Evolutionary conservation across 495 filamentous ascomycete species (phyloP).

Genomic region (Bombardia bombarda): DNA sequence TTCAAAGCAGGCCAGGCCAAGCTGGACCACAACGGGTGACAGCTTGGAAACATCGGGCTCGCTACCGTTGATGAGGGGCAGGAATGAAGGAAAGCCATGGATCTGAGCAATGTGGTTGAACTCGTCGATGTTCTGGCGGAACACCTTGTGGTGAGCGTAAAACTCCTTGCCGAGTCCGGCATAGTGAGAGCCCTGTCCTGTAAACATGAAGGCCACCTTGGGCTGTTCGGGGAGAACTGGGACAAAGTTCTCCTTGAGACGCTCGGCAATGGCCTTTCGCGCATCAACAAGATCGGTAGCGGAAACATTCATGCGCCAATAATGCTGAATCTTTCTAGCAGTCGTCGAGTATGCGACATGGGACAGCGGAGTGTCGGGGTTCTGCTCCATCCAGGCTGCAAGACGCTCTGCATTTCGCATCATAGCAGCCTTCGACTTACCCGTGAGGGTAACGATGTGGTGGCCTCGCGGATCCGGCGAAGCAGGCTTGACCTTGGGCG

Average conservation of each 20-base stretch:
- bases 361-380: constrained; percentile 43
- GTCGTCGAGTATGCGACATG: constrained; percentile 74
- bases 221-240: constrained; percentile 40
- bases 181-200: constrained; percentile 62
- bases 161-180: constrained; percentile 63
- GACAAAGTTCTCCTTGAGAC: constrained; percentile 37
- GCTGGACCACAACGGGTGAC: constrained; percentile 68
- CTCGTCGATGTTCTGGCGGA: constrained; percentile 61
- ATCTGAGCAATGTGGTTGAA: constrained; percentile 59
- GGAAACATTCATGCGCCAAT: constrained; percentile 57
- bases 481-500: constrained; percentile 20
- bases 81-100: constrained; percentile 63
- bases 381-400: constrained; percentile 44
- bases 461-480: constrained; percentile 39
- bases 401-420: constrained; percentile 43
- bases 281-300: constrained; percentile 43
- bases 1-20: constrained; percentile 70
- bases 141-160: constrained; percentile 56
- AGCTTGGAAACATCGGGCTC: constrained; percentile 49
- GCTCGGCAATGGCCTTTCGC: constrained; percentile 30
- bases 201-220: constrained; percentile 61
- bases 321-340: constrained; percentile 76
- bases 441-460: constrained; percentile 51
- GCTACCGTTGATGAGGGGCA: constrained; percentile 58
- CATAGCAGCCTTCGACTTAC: constrained; percentile 49